phyloP scores from a whole-genome alignment of 2,329 filamentous ascomycete species.

The Domatiomyces globalis region DNA sequence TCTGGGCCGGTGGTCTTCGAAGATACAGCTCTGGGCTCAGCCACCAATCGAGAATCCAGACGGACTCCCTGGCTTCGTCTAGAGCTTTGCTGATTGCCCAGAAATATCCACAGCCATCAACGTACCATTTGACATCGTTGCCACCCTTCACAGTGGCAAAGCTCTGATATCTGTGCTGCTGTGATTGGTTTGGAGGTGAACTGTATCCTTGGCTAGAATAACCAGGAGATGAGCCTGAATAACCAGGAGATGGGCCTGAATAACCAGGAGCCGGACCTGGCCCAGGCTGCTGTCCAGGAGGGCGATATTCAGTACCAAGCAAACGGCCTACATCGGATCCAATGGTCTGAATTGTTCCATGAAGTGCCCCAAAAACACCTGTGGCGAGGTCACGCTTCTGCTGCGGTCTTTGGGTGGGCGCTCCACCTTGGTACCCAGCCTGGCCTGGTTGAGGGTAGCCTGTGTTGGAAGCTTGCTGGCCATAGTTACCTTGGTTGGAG shows the following conservation, averaged over 20 bases:
- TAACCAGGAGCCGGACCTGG: constrained; percentile 15
- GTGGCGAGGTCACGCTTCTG: constrained; percentile 19
- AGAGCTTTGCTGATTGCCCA: constrained; percentile 68
- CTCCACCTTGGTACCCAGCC: constrained; percentile 13
- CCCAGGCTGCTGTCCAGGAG: constrained; percentile 22
- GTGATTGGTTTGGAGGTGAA: neutral
- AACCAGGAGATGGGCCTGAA: constrained; percentile 3
- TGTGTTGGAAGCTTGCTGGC: constrained; percentile 1
- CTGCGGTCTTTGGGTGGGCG: constrained; percentile 9
- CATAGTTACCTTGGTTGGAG: neutral
- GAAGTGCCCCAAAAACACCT: constrained; percentile 37
- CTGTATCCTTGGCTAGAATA: constrained; percentile 4
- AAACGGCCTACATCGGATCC: constrained; percentile 33
- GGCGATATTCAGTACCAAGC: constrained; percentile 24
- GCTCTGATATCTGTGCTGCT: constrained; percentile 35
- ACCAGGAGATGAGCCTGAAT: constrained; percentile 3
- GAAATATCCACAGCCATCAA: constrained; percentile 68
- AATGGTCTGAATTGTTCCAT: constrained; percentile 34
- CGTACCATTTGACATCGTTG: constrained; percentile 67
- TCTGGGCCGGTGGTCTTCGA: constrained; percentile 63
- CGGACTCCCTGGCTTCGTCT: constrained; percentile 56
- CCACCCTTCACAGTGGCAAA: constrained; percentile 59
- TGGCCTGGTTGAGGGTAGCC: constrained; percentile 6
- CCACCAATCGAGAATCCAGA: constrained; percentile 82
- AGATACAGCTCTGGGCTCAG: constrained; percentile 71